Evolutionary conservation across 306 rosid genomes (phyloP), one percentile per base, ranked within the genome.

Genomic region (Dryas alaskensis): DNA sequence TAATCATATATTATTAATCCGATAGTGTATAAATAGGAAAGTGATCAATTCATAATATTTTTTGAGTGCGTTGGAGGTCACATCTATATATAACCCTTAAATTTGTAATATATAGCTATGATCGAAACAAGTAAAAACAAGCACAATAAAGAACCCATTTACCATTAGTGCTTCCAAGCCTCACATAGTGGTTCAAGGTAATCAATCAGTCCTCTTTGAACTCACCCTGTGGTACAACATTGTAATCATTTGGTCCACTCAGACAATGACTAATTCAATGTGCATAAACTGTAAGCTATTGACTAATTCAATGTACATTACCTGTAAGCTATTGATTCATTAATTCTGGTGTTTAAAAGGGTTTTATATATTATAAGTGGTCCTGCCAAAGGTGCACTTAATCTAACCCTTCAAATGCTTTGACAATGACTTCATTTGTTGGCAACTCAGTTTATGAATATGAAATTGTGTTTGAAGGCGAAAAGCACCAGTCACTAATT

Each of bases 371-470:
- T 47, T 27, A 12, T 25, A 31, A 50, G 31, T 31, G 14, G 47
- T 2, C 11, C 5, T 65, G 2, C 48, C 67, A 16, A 42, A 40
- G 31, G 60, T 50, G 31, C n/a, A 1, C 22, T 14, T 27, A 66
- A 66, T 67, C 60, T 49, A 3, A 54, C 62, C 50, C 61, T 6
- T 69, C 6, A 1, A 70, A 17, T 54, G 19, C 52, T 11, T 70
- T 17, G 74, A 58, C 43, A 71, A 8, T 19, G 65, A 71, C 46
- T 71, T 25, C 67, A 71, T 12, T 44, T 22, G 75, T 71, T 43
- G 55, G 45, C 53, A 22, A 71, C 66, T 44, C 17, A 7, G 50
- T 11, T 3, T 43, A 62, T 4, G 74, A 55, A 22, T 44, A 54
- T 42, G 25, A 70, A 54, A 8, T 45, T 45, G 48, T 45, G 48